Evolutionary conservation across 768 basidiomycete genomes (phyloP), one percentile per base, ranked within the genome.

Genomic region (Tylopilus plumbeoviolaceoides): DNA sequence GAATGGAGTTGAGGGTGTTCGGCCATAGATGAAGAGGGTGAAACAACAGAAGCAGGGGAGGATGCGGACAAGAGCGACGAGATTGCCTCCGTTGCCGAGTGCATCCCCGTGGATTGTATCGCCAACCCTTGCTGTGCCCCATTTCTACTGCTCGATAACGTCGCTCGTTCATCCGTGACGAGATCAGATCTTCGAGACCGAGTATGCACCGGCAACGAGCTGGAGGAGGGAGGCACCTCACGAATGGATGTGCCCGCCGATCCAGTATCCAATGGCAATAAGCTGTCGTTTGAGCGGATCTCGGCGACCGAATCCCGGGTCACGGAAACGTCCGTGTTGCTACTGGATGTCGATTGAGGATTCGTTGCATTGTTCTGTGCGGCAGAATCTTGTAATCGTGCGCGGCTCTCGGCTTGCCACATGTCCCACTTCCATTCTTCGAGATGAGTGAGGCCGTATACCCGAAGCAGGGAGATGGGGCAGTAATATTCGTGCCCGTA

Each of bases 401-500:
- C 75, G 36, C 68, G 74, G 57, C 86, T 87, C 64, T 89, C 86
- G 4, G 75, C 78, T 59, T 88, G 82, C 89, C 89, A 92, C 7
- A 75, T 75, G 45, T 91, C 90, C 87, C 91, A 89, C 61, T 95
- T 95, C 83, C 90, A 98, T 61, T 94, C 83, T 56, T 98, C 95
- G 57, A 98, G 84, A 72, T 98, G 94, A 1, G 94, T 98, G 49
- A 95, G 83, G 6, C 97, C 97, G 56, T 94, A 98, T 1, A 97
- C 93, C 27, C 93, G 85, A 17, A 98, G 78, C 1, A 98, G 80
- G 0, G 91, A 94, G 17, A 98, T 77, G 0, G 97, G 97, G 63
- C 97, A 99, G 67, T 94, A 98, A 72, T 88, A 98, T 69, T 99
- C 97, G 62, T 82, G 88, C 18, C 93, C 91, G 61, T 97, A 98